Conservation (phyloP, 2,329 filamentous ascomycete species). For the Alternaria sp. region DNA sequence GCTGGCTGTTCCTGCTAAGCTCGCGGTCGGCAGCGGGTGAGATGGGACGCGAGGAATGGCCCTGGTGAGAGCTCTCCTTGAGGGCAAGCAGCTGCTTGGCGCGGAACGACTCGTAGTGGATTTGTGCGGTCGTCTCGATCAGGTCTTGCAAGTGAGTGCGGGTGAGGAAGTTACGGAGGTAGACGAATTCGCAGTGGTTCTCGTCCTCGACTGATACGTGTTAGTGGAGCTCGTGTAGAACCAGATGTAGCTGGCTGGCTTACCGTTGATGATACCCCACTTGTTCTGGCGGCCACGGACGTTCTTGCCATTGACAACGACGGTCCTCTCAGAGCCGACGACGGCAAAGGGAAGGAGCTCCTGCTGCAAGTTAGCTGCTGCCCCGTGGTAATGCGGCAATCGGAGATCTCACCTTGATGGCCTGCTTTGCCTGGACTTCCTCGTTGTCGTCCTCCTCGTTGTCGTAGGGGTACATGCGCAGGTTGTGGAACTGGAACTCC, state of each 20-base stretch:
- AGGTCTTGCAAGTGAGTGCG: conserved; percentile 98
- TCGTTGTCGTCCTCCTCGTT: conserved; percentile 99
- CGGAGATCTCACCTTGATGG: conserved; percentile 81
- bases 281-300: conserved; percentile 98
- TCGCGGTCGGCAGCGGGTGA: conserved; percentile 94
- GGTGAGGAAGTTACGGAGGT: conserved; percentile 97
- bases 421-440: conserved; percentile 89
- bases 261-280: conserved; percentile 94
- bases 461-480: conserved; percentile 99
- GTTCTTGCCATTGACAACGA: conserved; percentile 96
- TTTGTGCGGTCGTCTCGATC: conserved; percentile 99
- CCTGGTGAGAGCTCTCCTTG: conserved; percentile 91
- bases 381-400: neutral
- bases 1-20: conserved; percentile 94
- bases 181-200: conserved; percentile 99
- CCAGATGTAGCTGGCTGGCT: neutral
- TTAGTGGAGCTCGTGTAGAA: conserved; percentile 19
- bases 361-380: conserved; percentile 60
- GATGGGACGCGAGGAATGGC: conserved; percentile 86
- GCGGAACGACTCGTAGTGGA: conserved; percentile 99
- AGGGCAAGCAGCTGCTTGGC: conserved; percentile 97
- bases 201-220: conserved; percentile 81
- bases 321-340: conserved; percentile 96
- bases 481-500: conserved; percentile 99
- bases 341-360: conserved; percentile 96